A percentile compares a stretch with the other conserved stretches of the same genome.
Conservation (phyloP, 352 stramenopile genomes). For the Globisporangium paroecandrum region DNA sequence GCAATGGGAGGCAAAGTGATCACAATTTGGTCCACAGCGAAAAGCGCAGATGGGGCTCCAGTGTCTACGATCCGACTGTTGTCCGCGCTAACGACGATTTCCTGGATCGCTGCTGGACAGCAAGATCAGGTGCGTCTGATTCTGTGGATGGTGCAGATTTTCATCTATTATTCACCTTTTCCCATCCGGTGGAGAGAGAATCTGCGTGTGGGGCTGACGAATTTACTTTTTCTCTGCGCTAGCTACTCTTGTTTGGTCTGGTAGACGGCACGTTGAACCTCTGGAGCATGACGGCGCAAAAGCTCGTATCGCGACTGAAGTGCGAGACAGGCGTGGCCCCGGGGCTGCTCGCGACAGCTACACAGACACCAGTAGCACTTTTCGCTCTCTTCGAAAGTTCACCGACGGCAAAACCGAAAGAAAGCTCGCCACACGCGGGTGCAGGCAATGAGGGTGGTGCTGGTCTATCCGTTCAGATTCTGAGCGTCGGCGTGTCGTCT, state of each 20-base stretch:
- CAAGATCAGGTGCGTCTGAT: slow-evolving; percentile 11
- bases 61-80: slow-evolving; percentile 11
- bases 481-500: background rate
- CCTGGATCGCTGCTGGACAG: background rate
- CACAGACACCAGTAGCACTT: background rate
- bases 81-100: slow-evolving; percentile 8
- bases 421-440: background rate
- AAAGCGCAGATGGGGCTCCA: background rate
- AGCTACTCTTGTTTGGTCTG: slow-evolving; percentile 17
- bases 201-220: background rate
- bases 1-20: background rate
- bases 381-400: background rate
- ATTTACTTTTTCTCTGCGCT: background rate
- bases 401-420: background rate
- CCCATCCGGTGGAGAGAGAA: background rate
- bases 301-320: slow-evolving; percentile 1
- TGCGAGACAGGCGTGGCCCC: background rate
- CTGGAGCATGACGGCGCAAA: slow-evolving; percentile 10
- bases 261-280: slow-evolving; percentile 16
- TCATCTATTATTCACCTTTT: background rate
- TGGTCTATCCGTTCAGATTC: background rate
- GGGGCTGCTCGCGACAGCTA: slow-evolving; percentile 3
- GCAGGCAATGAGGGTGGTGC: no score
- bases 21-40: slow-evolving; percentile 1
- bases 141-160: background rate